Evolutionary conservation across 371 early-diverging fungal genomes (phyloP).

Genomic region (Fennellomyces sp.): DNA sequence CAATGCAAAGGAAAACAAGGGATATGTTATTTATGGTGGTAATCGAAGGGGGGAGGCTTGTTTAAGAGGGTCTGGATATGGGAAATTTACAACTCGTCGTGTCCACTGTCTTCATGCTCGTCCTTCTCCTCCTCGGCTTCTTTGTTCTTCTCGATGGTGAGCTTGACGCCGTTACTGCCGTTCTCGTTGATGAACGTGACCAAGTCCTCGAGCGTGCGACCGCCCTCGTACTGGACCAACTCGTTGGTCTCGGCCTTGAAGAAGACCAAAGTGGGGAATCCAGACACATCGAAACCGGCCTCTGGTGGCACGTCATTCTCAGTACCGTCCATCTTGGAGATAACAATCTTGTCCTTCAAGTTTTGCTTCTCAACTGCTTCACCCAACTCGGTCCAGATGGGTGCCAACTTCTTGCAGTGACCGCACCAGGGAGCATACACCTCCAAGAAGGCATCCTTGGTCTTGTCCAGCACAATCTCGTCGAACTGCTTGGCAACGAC

Average conservation of each 20-base stretch:
- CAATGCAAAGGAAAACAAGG: background rate
- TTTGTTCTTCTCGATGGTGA: constrained; percentile 11
- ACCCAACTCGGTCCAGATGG: constrained; percentile 82
- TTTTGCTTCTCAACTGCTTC: constrained; percentile 25
- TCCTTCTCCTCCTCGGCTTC: constrained; percentile 24
- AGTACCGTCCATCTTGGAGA: constrained; percentile 96
- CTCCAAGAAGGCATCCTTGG: constrained; percentile 93
- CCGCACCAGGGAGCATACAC: constrained; percentile 96
- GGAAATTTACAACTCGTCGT: constrained; percentile 65
- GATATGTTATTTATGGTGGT: background rate
- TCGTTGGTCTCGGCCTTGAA: constrained; percentile 87
- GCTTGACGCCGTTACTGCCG: constrained; percentile 46
- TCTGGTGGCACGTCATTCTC: constrained; percentile 91
- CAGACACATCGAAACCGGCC: constrained; percentile 72
- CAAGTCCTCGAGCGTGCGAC: constrained; percentile 78
- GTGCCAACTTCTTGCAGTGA: constrained; percentile 91
- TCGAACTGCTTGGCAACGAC: constrained; percentile 84
- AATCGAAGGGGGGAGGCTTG: background rate
- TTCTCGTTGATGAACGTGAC: constrained; percentile 76
- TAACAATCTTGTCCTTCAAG: constrained; percentile 61
- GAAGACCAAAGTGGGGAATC: constrained; percentile 97
- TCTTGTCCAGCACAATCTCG: constrained; percentile 79
- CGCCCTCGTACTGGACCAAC: constrained; percentile 84
- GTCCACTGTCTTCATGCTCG: constrained; percentile 39
- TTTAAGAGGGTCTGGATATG: background rate